phyloP scores from a whole-genome alignment of 805 yeast species.

The Saccharomycopsis babjevae region DNA sequence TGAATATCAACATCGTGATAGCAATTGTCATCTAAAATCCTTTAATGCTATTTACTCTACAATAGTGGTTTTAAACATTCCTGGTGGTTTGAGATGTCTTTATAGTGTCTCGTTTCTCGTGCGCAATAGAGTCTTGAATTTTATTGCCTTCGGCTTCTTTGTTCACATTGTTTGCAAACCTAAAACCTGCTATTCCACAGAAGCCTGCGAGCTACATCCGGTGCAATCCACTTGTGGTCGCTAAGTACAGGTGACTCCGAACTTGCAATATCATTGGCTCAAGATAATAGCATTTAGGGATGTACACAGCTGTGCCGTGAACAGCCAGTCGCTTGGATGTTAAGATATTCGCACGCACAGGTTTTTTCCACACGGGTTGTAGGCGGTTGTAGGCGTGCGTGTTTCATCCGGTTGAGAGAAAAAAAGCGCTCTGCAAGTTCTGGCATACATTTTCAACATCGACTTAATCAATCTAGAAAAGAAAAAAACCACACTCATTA shows the following conservation, averaged over 20 bases:
- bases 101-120: not conserved
- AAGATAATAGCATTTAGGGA: not conserved
- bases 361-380: not conserved
- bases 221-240: not conserved
- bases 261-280: not conserved
- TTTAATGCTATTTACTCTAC: too few species aligned
- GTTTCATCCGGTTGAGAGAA: too few species aligned
- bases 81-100: not conserved
- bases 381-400: too few species aligned
- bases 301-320: not conserved
- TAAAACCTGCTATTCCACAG: not conserved
- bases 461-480: too few species aligned
- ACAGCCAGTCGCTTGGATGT: too few species aligned
- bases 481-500: too few species aligned
- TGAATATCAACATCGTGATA: too few species aligned
- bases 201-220: not conserved
- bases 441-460: too few species aligned
- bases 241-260: slow-evolving; percentile 11
- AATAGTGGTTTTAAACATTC: too few species aligned
- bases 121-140: not conserved
- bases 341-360: not conserved
- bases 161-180: not conserved
- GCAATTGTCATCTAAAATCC: too few species aligned
- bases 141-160: not conserved
- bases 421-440: too few species aligned